Evolutionary conservation across 83 land plant species (phyloP).

Genomic region (Larix sibirica): DNA sequence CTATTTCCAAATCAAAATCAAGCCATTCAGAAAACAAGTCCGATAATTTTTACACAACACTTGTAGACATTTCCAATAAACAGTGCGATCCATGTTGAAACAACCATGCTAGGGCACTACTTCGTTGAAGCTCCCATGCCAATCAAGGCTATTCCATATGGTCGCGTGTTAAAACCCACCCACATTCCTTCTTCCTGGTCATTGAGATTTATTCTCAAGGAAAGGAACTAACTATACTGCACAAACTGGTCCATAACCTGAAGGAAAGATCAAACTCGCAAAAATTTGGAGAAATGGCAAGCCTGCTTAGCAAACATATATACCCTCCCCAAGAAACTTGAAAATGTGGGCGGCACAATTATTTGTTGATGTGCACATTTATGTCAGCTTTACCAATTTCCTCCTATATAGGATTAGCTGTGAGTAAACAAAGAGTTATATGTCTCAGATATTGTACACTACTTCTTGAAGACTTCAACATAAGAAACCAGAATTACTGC

Average conservation of each 20-base stretch:
- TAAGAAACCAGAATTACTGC: not conserved
- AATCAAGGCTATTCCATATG: not conserved
- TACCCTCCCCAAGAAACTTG: no score
- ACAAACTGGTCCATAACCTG: not conserved
- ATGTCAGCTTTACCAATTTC: not conserved
- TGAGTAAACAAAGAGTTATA: constrained; percentile 12
- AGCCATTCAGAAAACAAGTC: not conserved
- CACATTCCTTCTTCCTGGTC: not conserved
- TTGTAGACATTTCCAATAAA: not conserved
- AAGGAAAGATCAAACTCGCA: not conserved
- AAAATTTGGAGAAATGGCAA: not conserved
- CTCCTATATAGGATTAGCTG: constrained; percentile 12
- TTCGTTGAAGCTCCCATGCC: not conserved
- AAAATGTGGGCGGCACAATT: no score
- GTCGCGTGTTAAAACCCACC: not conserved
- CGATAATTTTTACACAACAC: not conserved
- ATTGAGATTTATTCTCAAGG: not conserved
- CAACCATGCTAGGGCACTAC: not conserved
- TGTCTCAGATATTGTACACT: constrained; percentile 15
- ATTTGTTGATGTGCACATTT: not conserved
- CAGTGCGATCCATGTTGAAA: not conserved
- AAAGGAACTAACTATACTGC: not conserved
- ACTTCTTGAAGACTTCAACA: not conserved
- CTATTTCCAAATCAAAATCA: not conserved
- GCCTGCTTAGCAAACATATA: not conserved